Percentiles rank a stretch among this genome's conserved stretches.
phyloP scores from a whole-genome alignment of 805 yeast genomes.

The Diddensiella santjacobensis region DNA sequence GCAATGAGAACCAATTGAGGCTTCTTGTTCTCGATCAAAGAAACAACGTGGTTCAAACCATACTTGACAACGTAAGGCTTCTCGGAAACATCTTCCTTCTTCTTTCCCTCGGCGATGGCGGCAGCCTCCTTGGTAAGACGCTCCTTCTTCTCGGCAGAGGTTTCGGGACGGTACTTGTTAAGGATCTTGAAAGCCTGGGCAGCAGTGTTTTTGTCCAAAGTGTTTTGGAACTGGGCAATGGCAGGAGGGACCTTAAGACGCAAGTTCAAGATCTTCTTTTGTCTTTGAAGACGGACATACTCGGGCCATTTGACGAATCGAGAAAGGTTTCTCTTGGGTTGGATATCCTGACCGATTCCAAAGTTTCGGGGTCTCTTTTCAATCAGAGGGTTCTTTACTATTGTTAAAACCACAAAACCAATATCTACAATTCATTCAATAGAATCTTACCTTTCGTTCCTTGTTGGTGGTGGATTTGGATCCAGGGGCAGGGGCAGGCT shows the following conservation, averaged over 20 bases:
- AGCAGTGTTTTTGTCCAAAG: conserved; percentile 98
- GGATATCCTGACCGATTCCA: conserved; percentile 95
- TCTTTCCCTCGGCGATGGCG: conserved; percentile 97
- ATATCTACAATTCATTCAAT: no score
- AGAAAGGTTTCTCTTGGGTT: conserved; percentile 93
- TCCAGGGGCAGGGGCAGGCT: conserved; percentile 99
- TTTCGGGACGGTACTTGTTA: conserved; percentile 99
- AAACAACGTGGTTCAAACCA: conserved; percentile 99
- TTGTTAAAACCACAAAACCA: no score
- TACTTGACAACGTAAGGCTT: conserved; percentile 96
- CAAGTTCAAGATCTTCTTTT: conserved; percentile 89
- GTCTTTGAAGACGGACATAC: conserved; percentile 97
- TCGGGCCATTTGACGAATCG: conserved; percentile 99
- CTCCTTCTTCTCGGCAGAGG: conserved; percentile 96
- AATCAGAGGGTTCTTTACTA: conserved; percentile 79
- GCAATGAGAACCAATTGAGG: conserved; percentile 96
- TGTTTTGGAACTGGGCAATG: conserved; percentile 91
- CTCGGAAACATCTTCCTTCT: conserved; percentile 92
- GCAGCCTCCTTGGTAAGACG: conserved; percentile 99
- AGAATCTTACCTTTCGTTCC: conserved; percentile 40
- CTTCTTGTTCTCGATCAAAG: conserved; percentile 96
- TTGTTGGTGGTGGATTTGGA: conserved; percentile 45
- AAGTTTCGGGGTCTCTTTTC: conserved; percentile 88
- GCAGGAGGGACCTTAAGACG: conserved; percentile 99
- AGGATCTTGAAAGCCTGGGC: conserved; percentile 93